Base-by-base conservation (phyloP, 208 protist genomes). In the Wallacemonas sp. region DNA sequence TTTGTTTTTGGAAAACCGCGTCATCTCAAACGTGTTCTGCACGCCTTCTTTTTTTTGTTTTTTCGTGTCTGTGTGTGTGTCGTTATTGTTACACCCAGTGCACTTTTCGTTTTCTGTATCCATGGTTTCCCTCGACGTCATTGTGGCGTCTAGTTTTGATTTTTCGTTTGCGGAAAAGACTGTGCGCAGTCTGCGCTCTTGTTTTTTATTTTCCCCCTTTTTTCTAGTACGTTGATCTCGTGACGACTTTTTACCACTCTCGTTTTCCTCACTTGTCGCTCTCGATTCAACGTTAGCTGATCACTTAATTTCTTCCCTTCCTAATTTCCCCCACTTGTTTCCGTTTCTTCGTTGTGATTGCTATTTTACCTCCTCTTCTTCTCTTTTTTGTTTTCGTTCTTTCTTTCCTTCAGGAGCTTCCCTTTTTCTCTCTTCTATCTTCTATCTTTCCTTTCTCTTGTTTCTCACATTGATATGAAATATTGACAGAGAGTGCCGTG, bases 401-500 rank as follows among this genome's bases (percentile, higher is more conserved):
- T 36, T 48, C 43, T 54, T 63, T 55, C 47, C 38, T 70, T 54
- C 27, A 43, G 29, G 8, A 5, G 17, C 9, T 26, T 60, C n/a
- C 41, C 55, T 66, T 56, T 52, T 66, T 66, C 30, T 29, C 17
- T 44, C 49, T 44, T 65, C n/a, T 52, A 17, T 55, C 26, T 66
- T 56, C 5, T 66, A 32, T 21, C 24, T 27, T 44, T 64, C 6
- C 6, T 52, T 34, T 47, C 24, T 33, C 39, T 5, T 32, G 26
- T 24, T 32, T n/a, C n/a, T n/a, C n/a, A n/a, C n/a, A n/a, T n/a
- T n/a, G n/a, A n/a, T 49, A 49, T 11, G 5, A 11, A 49, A 49
- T 6, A 49, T 19, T 26, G 17, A 23, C 8, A 23, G 17, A 49
- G n/a, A n/a, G n/a, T n/a, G n/a, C n/a, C n/a, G n/a, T n/a, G n/a